Evolutionary conservation across 2,329 filamentous ascomycete species (phyloP), one percentile per base, ranked within the genome.

Genomic region (Paraconiothyrium sp.): DNA sequence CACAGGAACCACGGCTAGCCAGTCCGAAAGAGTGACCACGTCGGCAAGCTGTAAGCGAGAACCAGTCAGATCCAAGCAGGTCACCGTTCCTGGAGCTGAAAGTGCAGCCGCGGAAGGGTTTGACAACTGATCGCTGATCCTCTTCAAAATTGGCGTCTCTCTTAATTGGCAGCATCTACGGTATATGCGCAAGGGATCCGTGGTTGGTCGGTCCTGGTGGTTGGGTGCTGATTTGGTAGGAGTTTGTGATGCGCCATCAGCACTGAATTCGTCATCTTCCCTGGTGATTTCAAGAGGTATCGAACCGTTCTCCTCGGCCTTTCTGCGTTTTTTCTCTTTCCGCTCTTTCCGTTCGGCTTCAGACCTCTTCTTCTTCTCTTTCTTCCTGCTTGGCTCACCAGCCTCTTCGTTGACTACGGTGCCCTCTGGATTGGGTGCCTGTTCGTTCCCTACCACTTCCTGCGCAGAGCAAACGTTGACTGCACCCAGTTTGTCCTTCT

Each of bases 351-450:
- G 86, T 78, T 97, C 94, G 62, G 94, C 93, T 75, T 97, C 94
- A 44, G 92, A 97, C 67, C 91, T 89, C 82, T 97, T 97, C 81
- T 97, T 97, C 84, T 97, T 97, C 74, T 97, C 94, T 78, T 93
- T 95, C 80, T 96, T 97, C 70, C 89, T 90, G 8, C 84, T 88
- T 0, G 80, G 71, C 44, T 74, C 74, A 54, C 75, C 73, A 74
- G 78, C 66, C 62, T 76, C 64, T 54, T 76, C 69, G 7, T 77
- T 77, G 44, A 66, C 63, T 47, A 76, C 41, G 48, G 71, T 74
- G 69, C 77, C 72, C 60, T 77, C 74, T 44, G 79, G 78, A 63
- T 84, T 84, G 4, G 76, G 72, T 4, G 71, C 68, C 4, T 82
- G 77, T 6, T 79, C 75, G n/a, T 75, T 79, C 10, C 76, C 76